phyloP scores from a whole-genome alignment of 1,139 yeast species.

The Nakaseomyces nivariensis region DNA sequence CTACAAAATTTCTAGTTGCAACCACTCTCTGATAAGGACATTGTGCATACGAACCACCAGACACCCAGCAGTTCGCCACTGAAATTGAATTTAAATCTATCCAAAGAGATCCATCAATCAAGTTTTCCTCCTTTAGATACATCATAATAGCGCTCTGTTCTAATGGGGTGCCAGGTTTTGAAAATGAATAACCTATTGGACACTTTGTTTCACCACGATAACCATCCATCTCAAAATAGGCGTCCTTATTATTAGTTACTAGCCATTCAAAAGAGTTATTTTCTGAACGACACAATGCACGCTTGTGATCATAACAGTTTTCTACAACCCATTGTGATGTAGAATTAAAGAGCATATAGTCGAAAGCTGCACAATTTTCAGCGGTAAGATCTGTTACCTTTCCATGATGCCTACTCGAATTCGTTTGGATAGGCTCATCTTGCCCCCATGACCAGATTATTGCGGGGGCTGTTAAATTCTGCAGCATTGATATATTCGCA shows the following conservation, averaged over 20 bases:
- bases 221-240: conserved; percentile 38
- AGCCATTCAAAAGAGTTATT: conserved; percentile 40
- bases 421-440: conserved; percentile 38
- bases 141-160: conserved; percentile 34
- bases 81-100: conserved; percentile 75
- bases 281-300: conserved; percentile 46
- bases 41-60: conserved; percentile 67
- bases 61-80: conserved; percentile 69
- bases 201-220: conserved; percentile 37
- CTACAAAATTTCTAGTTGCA: conserved; percentile 47
- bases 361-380: conserved; percentile 48
- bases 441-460: conserved; percentile 65
- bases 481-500: conserved; percentile 23
- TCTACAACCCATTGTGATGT: conserved; percentile 46
- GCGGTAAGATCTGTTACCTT: conserved; percentile 32
- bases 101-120: conserved; percentile 42
- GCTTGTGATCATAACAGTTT: conserved; percentile 50
- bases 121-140: conserved; percentile 13
- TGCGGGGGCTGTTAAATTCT: conserved; percentile 29
- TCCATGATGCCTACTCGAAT: conserved; percentile 12
- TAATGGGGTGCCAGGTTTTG: conserved; percentile 47
- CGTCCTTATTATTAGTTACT: conserved; percentile 29
- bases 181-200: conserved; percentile 42
- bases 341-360: conserved; percentile 24
- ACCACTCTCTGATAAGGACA: conserved; percentile 68